Conservation (phyloP, 2,329 filamentous ascomycete genomes). For the Nemania sp. region DNA sequence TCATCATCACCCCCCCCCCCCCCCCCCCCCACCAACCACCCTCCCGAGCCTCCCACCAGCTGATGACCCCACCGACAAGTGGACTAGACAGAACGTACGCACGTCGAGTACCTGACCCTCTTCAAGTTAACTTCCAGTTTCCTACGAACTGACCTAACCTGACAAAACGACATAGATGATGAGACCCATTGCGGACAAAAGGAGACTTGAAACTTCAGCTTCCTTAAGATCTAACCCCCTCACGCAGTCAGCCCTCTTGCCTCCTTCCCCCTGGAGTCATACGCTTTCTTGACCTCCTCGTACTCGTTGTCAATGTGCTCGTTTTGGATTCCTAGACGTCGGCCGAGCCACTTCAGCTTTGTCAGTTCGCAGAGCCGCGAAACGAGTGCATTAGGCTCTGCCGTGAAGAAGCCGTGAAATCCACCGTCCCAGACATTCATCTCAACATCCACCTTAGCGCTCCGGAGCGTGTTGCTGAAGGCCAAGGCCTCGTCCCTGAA, state of each 20-base stretch:
- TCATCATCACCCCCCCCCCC: not conserved
- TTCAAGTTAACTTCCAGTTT: too few species aligned
- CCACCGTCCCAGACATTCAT: slow-evolving; percentile 20
- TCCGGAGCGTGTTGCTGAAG: slow-evolving; percentile 15
- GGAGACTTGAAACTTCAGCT: too few species aligned
- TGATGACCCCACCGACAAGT: not conserved
- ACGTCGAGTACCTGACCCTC: too few species aligned
- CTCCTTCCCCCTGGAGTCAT: slow-evolving; percentile 2
- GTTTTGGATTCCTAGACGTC: slow-evolving; percentile 3
- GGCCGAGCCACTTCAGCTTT: slow-evolving; percentile 25
- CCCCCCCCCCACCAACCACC: too few species aligned
- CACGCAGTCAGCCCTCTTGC: not conserved
- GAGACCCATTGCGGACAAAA: too few species aligned
- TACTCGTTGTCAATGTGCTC: slow-evolving; percentile 12
- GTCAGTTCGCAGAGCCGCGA: slow-evolving; percentile 22
- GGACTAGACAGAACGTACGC: too few species aligned
- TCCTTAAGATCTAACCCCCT: not conserved
- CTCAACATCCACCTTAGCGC: slow-evolving; percentile 23
- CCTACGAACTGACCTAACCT: too few species aligned
- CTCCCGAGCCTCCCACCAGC: too few species aligned
- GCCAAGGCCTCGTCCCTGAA: slow-evolving; percentile 24
- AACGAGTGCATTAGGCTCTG: slow-evolving; percentile 20
- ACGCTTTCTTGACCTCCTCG: slow-evolving; percentile 1
- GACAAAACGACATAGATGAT: too few species aligned
- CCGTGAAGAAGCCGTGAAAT: slow-evolving; percentile 29